Conservation (phyloP, 306 rosid species). For the Cicer yamashitae region DNA sequence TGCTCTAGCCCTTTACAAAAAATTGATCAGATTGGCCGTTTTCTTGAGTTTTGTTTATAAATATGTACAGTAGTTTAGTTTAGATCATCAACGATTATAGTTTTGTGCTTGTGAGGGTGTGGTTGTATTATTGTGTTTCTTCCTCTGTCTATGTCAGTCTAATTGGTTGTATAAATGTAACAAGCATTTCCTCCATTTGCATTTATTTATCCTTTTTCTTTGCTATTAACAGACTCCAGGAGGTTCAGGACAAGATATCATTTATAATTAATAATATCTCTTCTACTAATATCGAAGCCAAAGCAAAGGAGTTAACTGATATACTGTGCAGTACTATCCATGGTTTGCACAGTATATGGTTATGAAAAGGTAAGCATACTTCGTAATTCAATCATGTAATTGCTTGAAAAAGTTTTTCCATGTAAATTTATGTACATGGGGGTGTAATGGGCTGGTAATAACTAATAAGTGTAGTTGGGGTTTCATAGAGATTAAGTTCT, state of each 20-base stretch:
- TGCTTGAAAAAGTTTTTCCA: conserved; percentile 15
- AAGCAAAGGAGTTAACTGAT: conserved; percentile 78
- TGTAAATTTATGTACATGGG: conserved; percentile 16
- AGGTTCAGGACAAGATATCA: conserved; percentile 93
- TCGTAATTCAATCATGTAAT: conserved; percentile 15
- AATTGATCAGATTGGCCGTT: conserved; percentile 27
- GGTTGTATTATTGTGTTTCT: conserved; percentile 8
- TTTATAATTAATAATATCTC: conserved; percentile 91
- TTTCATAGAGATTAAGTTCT: conserved; percentile 10
- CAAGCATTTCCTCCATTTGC: conserved; percentile 18
- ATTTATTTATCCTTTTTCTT: conserved; percentile 37
- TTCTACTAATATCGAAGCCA: conserved; percentile 71
- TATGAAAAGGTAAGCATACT: conserved; percentile 82
- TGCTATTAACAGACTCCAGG: conserved; percentile 80
- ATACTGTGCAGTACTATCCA: conserved; percentile 77
- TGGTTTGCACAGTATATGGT: conserved; percentile 99
- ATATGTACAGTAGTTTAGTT: conserved; percentile 29
- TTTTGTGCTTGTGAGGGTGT: conserved; percentile 8
- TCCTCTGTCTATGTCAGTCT: conserved; percentile 4
- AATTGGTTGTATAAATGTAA: conserved; percentile 1
- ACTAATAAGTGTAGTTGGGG: conserved; percentile 5
- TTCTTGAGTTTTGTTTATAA: conserved; percentile 28
- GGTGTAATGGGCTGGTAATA: not conserved
- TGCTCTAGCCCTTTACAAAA: conserved; percentile 42
- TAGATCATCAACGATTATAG: not conserved